phyloP scores from a whole-genome alignment of 2,329 filamentous ascomycete genomes.

The Macrophomina phaseolina region DNA sequence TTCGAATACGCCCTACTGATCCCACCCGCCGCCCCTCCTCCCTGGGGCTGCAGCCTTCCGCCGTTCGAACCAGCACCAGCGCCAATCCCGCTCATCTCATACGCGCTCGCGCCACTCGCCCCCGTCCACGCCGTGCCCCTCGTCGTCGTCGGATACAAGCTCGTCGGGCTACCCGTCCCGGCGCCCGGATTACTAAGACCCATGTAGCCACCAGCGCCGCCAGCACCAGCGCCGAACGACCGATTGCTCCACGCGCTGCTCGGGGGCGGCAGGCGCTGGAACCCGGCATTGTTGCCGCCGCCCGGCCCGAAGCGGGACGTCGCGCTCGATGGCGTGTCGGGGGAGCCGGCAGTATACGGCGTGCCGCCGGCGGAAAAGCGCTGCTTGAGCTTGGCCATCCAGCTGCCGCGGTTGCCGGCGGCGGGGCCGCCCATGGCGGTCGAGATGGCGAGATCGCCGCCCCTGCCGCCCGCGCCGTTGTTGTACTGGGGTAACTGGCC shows the following conservation, averaged over 20 bases:
- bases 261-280: background rate
- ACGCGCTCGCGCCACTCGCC: background rate
- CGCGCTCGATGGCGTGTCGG: slow-evolving; percentile 1
- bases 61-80: background rate
- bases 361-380: background rate
- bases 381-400: background rate
- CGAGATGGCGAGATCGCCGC: background rate
- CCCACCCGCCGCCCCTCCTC: background rate
- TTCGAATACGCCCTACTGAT: slow-evolving; percentile 22
- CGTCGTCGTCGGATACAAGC: background rate
- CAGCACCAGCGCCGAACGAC: background rate
- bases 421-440: background rate
- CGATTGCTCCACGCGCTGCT: slow-evolving; percentile 10
- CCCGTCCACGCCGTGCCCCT: slow-evolving; percentile 5
- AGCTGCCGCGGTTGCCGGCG: background rate
- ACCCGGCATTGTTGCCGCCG: background rate
- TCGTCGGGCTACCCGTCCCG: background rate
- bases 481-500: background rate
- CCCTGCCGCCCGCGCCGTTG: background rate
- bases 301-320: background rate
- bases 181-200: background rate
- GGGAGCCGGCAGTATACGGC: background rate
- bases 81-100: slow-evolving; percentile 1
- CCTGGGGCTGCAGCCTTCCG: background rate
- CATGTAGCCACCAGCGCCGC: background rate